These are phyloP conservation scores for Fabrea salina DNA, from an alignment of 169 alveolate species.

Conservation along the genomic window DNA sequence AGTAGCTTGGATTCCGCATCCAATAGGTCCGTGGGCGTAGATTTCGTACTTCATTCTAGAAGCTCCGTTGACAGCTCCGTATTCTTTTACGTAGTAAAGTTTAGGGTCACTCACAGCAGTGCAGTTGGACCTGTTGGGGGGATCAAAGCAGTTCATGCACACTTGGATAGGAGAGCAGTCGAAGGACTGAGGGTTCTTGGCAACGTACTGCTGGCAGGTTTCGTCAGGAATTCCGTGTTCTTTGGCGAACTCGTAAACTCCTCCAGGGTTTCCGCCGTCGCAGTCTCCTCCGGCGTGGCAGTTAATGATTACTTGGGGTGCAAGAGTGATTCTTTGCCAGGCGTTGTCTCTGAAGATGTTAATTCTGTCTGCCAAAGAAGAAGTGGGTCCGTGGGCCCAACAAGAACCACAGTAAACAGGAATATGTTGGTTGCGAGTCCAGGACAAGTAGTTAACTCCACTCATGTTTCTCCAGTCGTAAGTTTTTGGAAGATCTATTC, in stretches of 20 bases:
- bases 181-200: slow-evolving; percentile 46
- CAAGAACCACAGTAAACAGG: slow-evolving; percentile 81
- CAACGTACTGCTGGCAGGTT: slow-evolving; percentile 69
- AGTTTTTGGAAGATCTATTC: slow-evolving; percentile 30
- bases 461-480: slow-evolving; percentile 74
- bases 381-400: slow-evolving; percentile 83
- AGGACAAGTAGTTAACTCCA: slow-evolving; percentile 57
- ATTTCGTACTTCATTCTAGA: slow-evolving; percentile 73
- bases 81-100: slow-evolving; percentile 57
- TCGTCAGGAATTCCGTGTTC: slow-evolving; percentile 68
- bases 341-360: slow-evolving; percentile 64
- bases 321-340: slow-evolving; percentile 58
- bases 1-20: slow-evolving; percentile 70
- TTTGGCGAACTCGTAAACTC: slow-evolving; percentile 64
- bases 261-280: slow-evolving; percentile 80
- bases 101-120: slow-evolving; percentile 52
- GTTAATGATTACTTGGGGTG: slow-evolving; percentile 73
- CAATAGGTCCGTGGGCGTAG: slow-evolving; percentile 70
- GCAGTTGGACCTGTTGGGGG: slow-evolving; percentile 41
- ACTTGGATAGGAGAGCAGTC: slow-evolving; percentile 46
- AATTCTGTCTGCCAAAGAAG: slow-evolving; percentile 80
- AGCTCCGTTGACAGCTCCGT: slow-evolving; percentile 59
- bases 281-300: slow-evolving; percentile 85
- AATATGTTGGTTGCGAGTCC: slow-evolving; percentile 65
- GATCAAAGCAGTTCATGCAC: slow-evolving; percentile 62